Evolutionary conservation across 352 stramenopile genomes (phyloP), one percentile per base, ranked within the genome.

Genomic region (Pythium phragmitis): DNA sequence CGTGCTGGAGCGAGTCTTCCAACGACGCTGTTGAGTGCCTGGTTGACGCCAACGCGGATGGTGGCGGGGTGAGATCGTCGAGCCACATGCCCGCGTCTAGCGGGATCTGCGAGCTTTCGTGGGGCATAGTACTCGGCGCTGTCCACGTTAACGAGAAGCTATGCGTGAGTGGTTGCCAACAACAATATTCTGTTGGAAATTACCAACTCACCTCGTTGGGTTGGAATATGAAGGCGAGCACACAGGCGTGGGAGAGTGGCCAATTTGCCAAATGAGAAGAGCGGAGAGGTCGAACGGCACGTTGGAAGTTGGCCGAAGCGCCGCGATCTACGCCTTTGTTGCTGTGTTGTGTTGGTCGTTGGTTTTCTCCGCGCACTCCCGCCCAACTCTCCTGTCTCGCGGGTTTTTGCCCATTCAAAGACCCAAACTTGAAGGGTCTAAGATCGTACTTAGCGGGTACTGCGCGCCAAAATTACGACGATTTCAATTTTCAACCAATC

Each of bases 1-100:
- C 56, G 14, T 78, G 69, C 41, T 72, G 68, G 41, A 84, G 67
- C 60, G 82, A 77, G 51, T 90, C 77, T 45, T 87, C 76, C 13
- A 87, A 57, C 60, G 72, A 80, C 21, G 75, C 11, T n/a, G 19
- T 28, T 2, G 46, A 52, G 19, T 34, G 19, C 21, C 19, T 16
- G 19, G 46, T 30, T 8, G 21, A 23, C 11, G 48, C 39, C 39
- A n/a, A 34, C 49, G 43, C 28, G 0, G 57, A 21, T 11, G 42
- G 14, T 41, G 52, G 36, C 53, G 53, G 45, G 13, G 3, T 48
- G 23, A 62, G n/a, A 37, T 72, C 65, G 65, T 72, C 65, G 36
- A 72, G 61, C 65, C 65, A 72, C 53, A 72, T 63, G 37, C 52
- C 52, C 3, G 54, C 41, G 46, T 62, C 64, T 11, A 67, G 58